Evolutionary conservation across 306 rosid genomes (phyloP).

Genomic region (Begonia masoniana): DNA sequence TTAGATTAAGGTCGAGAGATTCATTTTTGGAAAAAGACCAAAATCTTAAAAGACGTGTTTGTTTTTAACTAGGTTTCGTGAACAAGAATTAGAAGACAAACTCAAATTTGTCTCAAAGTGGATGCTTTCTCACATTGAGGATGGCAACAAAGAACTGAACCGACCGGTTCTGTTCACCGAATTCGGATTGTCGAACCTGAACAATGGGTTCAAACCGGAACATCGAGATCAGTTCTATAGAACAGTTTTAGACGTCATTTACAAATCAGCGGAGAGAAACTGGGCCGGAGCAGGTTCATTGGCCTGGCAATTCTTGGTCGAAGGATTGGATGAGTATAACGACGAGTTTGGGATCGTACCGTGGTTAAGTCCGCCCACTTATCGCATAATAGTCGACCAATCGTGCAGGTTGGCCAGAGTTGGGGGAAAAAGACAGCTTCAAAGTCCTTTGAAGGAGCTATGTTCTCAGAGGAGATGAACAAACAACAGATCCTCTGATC

Average conservation of each 20-base stretch:
- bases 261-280: slow-evolving; percentile 73
- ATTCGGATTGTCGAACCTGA: slow-evolving; percentile 62
- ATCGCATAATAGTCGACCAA: slow-evolving; percentile 39
- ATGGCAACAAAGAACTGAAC: slow-evolving; percentile 57
- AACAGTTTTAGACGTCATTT: slow-evolving; percentile 40
- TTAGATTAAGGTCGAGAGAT: no score
- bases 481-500: neutral
- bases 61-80: slow-evolving; percentile 42
- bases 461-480: neutral
- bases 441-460: neutral
- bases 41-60: no score
- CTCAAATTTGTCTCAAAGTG: slow-evolving; percentile 69
- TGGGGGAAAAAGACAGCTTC: neutral
- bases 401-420: slow-evolving; percentile 69
- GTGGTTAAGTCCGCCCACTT: slow-evolving; percentile 38
- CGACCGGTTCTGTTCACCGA: slow-evolving; percentile 90
- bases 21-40: no score
- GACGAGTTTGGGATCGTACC: slow-evolving; percentile 88
- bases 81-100: slow-evolving; percentile 38
- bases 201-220: slow-evolving; percentile 32
- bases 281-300: slow-evolving; percentile 74
- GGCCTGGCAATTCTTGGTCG: slow-evolving; percentile 76
- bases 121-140: slow-evolving; percentile 94
- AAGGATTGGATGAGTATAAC: slow-evolving; percentile 58
- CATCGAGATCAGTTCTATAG: slow-evolving; percentile 51